phyloP scores from a whole-genome alignment of 345 rosid genomes.

The Mercurialis annua region DNA sequence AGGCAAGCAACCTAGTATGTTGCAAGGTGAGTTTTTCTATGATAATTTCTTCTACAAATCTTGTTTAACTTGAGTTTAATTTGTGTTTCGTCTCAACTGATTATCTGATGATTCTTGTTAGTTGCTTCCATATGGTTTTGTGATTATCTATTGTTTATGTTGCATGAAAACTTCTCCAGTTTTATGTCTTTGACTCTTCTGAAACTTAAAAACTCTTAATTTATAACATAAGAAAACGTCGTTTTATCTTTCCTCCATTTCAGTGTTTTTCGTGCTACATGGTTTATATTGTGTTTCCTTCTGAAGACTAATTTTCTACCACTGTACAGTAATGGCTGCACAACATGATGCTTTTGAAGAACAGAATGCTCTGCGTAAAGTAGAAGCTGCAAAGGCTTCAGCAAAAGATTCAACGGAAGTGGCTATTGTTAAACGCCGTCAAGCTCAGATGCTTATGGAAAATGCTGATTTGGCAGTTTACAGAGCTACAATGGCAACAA shows the following conservation, averaged over 20 bases:
- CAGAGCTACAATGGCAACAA: slow-evolving; percentile 63
- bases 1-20: slow-evolving; percentile 52
- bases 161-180: too few relatives aligned
- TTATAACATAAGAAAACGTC: too few relatives aligned
- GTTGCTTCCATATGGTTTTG: not conserved
- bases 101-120: not conserved
- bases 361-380: slow-evolving; percentile 33
- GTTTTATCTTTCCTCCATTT: too few relatives aligned
- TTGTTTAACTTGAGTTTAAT: too few relatives aligned
- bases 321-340: slow-evolving; percentile 36
- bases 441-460: slow-evolving; percentile 69
- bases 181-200: too few relatives aligned
- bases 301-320: not conserved
- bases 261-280: too few relatives aligned
- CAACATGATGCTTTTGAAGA: slow-evolving; percentile 51
- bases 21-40: slow-evolving; percentile 49
- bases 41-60: not conserved
- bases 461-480: slow-evolving; percentile 79
- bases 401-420: slow-evolving; percentile 40
- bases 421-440: slow-evolving; percentile 52
- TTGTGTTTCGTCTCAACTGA: too few relatives aligned
- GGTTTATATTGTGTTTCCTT: too few relatives aligned
- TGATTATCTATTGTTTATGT: not conserved
- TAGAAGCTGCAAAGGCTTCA: slow-evolving; percentile 49
- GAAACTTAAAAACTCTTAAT: too few relatives aligned